Evolutionary conservation across 129 eudicot genomes (phyloP), one percentile per base, ranked within the genome.

Genomic region (Tagetes erecta): DNA sequence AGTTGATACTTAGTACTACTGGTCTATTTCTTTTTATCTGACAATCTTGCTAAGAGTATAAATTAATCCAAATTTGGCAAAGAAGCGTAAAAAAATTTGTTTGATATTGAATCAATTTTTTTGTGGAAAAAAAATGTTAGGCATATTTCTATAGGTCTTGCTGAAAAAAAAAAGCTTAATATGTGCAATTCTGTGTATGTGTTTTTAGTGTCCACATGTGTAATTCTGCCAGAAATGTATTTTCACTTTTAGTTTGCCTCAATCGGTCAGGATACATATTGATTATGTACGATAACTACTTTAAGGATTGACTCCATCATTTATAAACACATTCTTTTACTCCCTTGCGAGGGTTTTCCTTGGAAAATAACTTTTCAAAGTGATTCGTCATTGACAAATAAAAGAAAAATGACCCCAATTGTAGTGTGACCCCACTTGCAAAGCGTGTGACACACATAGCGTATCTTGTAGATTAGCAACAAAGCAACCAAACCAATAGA

Each of bases 401-500:
- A 50, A 50, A 6, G 20, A 49, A 49, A 49, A 49, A 41, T 20
- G 27, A 20, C 27, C 27, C 0, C 27, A 20, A 20, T 20, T 20
- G 27, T 20, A 41, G 7, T 4, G 56, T 50, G 6, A 50, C 4
- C 30, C 56, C 56, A 1, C 14, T 49, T 49, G 53, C 3, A 45
- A 49, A 49, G 8, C 8, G 27, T 20, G 27, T 20, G 50, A 45
- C 50, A 47, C 56, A 50, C 2, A 50, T 50, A 45, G 56, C 13
- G 56, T 50, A 5, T 47, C 52, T 50, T 50, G 56, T 6, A 50
- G 56, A 50, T 50, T 50, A 52, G 58, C 58, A 52, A n/a, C 58
- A 52, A 13, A 50, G 27, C 11, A 13, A 50, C 56, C 56, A 50
- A 13, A 50, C 1, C 6, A 13, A 50, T 12, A 12, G 12, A 12